These are phyloP conservation scores for Apiotrichum gamsii DNA, from an alignment of 1,284 basidiomycete species.

Conservation along the genomic window DNA sequence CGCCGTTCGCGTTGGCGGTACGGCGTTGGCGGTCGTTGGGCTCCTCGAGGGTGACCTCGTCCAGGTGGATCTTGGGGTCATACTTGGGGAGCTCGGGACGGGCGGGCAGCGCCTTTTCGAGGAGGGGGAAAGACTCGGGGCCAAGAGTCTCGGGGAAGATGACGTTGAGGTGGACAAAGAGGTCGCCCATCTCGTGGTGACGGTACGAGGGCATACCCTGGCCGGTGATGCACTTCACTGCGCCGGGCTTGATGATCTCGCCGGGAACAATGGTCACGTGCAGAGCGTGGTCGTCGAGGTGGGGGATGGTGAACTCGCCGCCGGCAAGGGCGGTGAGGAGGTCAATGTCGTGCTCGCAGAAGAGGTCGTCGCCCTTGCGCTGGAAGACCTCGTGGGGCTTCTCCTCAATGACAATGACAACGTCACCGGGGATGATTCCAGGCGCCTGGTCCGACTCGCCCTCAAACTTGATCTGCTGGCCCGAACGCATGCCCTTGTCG, in stretches of 20 bases:
- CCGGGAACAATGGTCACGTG: constrained; percentile 80
- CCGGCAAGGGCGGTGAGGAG: constrained; percentile 90
- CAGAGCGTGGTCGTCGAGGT: constrained; percentile 87
- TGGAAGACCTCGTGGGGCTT: constrained; percentile 88
- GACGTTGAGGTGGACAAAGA: constrained; percentile 82
- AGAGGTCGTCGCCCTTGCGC: constrained; percentile 87
- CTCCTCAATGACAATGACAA: constrained; percentile 95
- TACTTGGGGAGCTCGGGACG: constrained; percentile 66
- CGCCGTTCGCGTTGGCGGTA: constrained; percentile 53
- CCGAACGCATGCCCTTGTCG: constrained; percentile 99
- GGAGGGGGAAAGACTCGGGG: constrained; percentile 59
- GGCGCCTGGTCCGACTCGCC: constrained; percentile 98
- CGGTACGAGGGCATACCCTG: constrained; percentile 99
- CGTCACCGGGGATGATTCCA: constrained; percentile 84
- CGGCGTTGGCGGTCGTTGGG: constrained; percentile 67
- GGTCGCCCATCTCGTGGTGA: constrained; percentile 93
- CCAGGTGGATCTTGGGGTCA: constrained; percentile 61
- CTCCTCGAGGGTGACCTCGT: constrained; percentile 82
- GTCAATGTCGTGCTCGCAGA: constrained; percentile 82
- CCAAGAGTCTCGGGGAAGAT: constrained; percentile 83
- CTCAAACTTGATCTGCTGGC: constrained; percentile 88
- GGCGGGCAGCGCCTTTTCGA: constrained; percentile 82
- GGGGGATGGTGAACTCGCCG: constrained; percentile 83
- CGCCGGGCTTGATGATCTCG: constrained; percentile 89
- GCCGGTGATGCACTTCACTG: constrained; percentile 82